Evolutionary conservation across 2,329 filamentous ascomycete species (phyloP), one percentile per base, ranked within the genome.

Genomic region (Diaporthe australafricana): DNA sequence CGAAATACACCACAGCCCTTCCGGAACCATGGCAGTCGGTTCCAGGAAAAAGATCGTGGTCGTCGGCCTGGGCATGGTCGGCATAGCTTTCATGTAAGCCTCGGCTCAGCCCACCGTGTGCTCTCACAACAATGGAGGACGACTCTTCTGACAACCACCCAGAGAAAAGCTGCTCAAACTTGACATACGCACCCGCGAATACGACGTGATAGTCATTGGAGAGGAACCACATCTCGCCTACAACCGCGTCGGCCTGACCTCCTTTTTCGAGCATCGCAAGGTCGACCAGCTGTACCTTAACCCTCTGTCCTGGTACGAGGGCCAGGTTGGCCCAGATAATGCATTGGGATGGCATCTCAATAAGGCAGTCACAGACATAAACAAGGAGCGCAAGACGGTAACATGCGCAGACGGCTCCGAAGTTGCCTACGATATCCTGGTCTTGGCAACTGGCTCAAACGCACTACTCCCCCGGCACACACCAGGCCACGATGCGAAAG

Each of bases 271-370:
- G 76, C 94, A 97, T 82, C 89, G 94, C 67, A 89, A 92, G 76
- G 92, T 96, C 50, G 94, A 97, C 82, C 93, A 95, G 75, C 81
- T 98, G n/a, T 97, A 97, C 79, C 86, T 98, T 40, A 97, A 97
- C 77, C 92, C 94, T 0, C 86, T 89, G 76, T 91, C 94, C 87
- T 97, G 95, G 94, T 95, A 95, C 77, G 84, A 88, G 27, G 87
- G 88, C 35, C 88, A 92, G n/a, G 60, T 57, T n/a, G 69, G 60
- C 77, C 87, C 90, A 25, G 87, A 92, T 75, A 90, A 90, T 30
- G 89, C 92, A 5, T 84, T 97, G 40, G 91, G 87, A 77, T 93
- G 93, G 80, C 91, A 93, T 75, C 84, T 94, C 78, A 93, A 94
- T 81, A 94, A 92, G 5, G 84, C 87, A 63, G 93, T 94, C 48